Conservation (phyloP, 2,329 filamentous ascomycete genomes). For the Colletotrichum sp. region DNA sequence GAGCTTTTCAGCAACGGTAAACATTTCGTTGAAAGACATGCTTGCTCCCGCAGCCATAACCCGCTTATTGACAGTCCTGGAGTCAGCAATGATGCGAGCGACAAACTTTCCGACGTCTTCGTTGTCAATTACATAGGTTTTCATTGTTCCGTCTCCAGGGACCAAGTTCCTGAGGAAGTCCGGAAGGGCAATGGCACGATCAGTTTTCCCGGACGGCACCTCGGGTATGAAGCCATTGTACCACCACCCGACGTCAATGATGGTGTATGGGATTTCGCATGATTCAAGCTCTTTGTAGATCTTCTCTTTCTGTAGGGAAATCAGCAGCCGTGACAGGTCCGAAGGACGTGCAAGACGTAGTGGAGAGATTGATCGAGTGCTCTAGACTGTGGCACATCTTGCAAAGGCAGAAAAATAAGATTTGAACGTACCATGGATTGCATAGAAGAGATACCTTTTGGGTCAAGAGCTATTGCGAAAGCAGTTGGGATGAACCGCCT, state of each 20-base stretch:
- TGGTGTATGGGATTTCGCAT: rapidly evolving
- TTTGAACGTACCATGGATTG: not conserved
- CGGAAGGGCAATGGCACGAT: not conserved
- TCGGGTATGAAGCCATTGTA: not conserved
- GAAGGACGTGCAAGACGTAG: too few species aligned
- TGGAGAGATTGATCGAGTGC: too few species aligned
- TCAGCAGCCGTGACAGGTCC: rapidly evolving
- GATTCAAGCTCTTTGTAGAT: not conserved
- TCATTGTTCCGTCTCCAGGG: not conserved
- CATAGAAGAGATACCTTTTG: not conserved
- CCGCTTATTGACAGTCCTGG: not conserved
- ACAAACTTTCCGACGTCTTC: not conserved
- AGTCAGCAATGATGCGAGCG: not conserved
- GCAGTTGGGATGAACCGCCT: not conserved
- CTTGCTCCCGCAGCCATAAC: not conserved
- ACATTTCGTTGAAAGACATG: not conserved
- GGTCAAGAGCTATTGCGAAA: not conserved
- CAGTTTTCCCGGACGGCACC: not conserved
- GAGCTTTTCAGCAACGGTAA: not conserved
- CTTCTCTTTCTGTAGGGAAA: not conserved
- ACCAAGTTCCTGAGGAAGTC: not conserved
- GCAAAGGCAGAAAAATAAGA: too few species aligned
- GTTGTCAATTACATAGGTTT: not conserved
- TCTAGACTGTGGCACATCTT: too few species aligned
- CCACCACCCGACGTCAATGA: not conserved